phyloP scores from a whole-genome alignment of 2,329 filamentous ascomycete genomes.

The Tolypocladium capitatum region DNA sequence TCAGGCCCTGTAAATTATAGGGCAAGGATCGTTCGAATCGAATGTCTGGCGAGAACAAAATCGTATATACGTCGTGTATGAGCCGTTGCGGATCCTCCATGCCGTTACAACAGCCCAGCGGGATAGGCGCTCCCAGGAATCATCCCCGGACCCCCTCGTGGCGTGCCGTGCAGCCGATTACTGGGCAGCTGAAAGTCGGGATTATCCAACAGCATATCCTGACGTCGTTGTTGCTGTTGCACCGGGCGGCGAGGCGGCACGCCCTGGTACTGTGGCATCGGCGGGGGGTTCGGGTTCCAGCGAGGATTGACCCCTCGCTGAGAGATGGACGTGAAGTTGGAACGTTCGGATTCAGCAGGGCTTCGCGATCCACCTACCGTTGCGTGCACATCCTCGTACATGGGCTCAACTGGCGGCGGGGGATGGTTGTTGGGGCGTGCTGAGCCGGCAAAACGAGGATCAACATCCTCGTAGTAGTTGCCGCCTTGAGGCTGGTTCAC shows the following conservation, averaged over 20 bases:
- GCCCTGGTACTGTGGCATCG: conserved; percentile 28
- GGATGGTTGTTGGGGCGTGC: conserved; percentile 12
- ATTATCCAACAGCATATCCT: conserved; percentile 68
- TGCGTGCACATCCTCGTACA: conserved; percentile 50
- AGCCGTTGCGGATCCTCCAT: conserved; percentile 2
- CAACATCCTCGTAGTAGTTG: conserved; percentile 85
- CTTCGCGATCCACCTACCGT: conserved; percentile 44
- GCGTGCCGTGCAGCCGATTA: conserved; percentile 15
- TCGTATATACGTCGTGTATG: conserved; percentile 8
- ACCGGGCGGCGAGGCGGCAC: conserved; percentile 30
- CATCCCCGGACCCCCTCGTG: conserved; percentile 26
- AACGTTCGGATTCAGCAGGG: conserved; percentile 65
- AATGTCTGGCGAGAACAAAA: not conserved
- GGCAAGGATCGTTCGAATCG: not conserved
- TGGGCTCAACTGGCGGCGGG: conserved; percentile 22
- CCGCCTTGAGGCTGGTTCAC: conserved; percentile 17
- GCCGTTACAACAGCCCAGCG: conserved; percentile 3
- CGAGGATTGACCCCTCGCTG: conserved; percentile 80
- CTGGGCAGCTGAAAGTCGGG: conserved; percentile 71
- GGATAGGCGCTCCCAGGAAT: conserved; percentile 42
- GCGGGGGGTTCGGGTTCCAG: conserved; percentile 52
- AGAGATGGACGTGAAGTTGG: conserved; percentile 80
- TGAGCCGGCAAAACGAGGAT: conserved; percentile 62
- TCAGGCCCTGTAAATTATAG: not conserved
- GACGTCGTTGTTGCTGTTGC: conserved; percentile 46